Evolutionary conservation across 176 grass and related monocot genomes (phyloP).

Genomic region (Oryza brachyantha): DNA sequence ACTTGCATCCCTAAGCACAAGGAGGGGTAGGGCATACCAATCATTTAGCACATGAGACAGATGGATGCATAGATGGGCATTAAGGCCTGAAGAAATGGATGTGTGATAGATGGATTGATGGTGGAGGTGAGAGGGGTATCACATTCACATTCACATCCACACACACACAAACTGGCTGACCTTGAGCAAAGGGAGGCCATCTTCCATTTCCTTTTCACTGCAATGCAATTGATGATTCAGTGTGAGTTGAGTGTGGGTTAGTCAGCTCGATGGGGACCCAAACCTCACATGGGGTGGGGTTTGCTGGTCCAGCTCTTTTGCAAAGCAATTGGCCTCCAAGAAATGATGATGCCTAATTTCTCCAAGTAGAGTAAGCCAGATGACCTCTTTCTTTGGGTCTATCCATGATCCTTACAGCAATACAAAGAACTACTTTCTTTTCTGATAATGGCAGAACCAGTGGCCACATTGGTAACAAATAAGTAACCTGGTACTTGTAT

Average conservation of each 20-base stretch:
- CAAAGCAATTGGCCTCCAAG: conserved; percentile 9
- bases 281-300: conserved; percentile 37
- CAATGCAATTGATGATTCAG: not conserved
- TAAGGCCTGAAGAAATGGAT: conserved; percentile 9
- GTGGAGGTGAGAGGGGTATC: not conserved
- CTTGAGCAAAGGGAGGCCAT: not conserved
- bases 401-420: not conserved
- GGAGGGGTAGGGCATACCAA: not conserved
- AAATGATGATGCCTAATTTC: conserved; percentile 4
- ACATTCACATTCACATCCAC: conserved; percentile 20
- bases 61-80: not conserved
- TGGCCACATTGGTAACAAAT: not conserved
- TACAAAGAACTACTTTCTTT: not conserved
- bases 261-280: conserved; percentile 22
- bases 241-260: not conserved
- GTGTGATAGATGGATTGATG: not conserved
- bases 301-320: conserved; percentile 26
- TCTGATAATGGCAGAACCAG: not conserved
- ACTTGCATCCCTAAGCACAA: not conserved
- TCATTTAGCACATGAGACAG: conserved; percentile 3
- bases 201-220: not conserved
- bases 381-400: not conserved
- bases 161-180: not conserved
- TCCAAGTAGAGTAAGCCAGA: not conserved
- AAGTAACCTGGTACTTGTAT: not conserved